phyloP scores from a whole-genome alignment of 441 rosid genomes.

The Corymbia citriodora region DNA sequence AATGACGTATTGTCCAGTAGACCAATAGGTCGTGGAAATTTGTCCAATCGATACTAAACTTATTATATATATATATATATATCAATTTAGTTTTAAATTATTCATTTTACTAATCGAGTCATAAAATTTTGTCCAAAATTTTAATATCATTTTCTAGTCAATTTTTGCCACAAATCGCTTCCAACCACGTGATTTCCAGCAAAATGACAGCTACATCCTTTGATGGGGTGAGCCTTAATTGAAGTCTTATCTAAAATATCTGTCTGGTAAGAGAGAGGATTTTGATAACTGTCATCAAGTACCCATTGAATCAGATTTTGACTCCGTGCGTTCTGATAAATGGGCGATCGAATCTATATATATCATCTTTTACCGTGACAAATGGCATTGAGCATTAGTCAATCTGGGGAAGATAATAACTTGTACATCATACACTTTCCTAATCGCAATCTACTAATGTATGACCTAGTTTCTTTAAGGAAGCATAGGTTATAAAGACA shows the following conservation, averaged over 20 bases:
- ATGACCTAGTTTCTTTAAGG: background rate
- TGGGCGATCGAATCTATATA: background rate
- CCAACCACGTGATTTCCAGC: accelerated
- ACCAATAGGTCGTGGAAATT: background rate
- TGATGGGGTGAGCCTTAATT: background rate
- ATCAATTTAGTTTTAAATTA: accelerated
- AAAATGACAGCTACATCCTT: background rate
- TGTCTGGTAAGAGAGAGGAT: accelerated
- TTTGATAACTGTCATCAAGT: accelerated
- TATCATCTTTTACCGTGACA: background rate
- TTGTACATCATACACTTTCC: background rate
- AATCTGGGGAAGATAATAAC: background rate
- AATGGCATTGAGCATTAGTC: background rate
- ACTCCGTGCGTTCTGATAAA: background rate
- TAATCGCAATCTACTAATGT: background rate
- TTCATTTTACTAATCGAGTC: accelerated
- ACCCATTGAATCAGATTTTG: accelerated
- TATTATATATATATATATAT: background rate
- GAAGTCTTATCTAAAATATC: background rate
- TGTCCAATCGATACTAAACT: background rate
- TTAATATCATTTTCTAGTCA: background rate
- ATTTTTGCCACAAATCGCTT: too few species aligned
- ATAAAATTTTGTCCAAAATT: accelerated
- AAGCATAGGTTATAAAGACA: background rate
- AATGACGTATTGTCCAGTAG: background rate